Conservation (phyloP, 2,329 filamentous ascomycete species). For the Colletotrichum falcatum region DNA sequence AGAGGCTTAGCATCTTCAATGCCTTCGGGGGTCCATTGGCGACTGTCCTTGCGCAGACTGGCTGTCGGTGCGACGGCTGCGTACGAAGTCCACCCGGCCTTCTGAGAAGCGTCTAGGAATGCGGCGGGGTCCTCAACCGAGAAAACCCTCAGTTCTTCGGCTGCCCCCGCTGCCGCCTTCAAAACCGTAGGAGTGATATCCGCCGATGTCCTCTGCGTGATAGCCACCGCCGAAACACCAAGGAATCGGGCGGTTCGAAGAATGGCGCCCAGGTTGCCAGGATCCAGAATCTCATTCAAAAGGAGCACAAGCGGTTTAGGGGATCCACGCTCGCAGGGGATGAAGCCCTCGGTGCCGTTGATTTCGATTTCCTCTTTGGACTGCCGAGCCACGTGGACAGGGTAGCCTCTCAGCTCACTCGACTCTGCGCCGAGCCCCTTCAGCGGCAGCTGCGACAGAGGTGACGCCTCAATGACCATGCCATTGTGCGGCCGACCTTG, state of each 20-base stretch:
- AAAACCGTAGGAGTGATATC: slow-evolving; percentile 81
- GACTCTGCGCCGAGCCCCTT: slow-evolving; percentile 65
- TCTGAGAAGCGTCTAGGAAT: slow-evolving; percentile 77
- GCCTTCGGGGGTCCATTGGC: slow-evolving; percentile 60
- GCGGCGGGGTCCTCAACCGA: slow-evolving; percentile 72
- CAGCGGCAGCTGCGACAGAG: slow-evolving; percentile 79
- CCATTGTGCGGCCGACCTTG: slow-evolving; percentile 89
- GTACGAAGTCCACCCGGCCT: slow-evolving; percentile 85
- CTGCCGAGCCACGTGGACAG: slow-evolving; percentile 73
- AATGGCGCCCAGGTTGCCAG: slow-evolving; percentile 91
- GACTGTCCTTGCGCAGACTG: slow-evolving; percentile 49
- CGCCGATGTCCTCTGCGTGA: slow-evolving; percentile 80
- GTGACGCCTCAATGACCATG: slow-evolving; percentile 86
- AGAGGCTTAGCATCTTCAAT: slow-evolving; percentile 66
- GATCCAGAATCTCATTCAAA: slow-evolving; percentile 83
- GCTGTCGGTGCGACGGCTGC: slow-evolving; percentile 72
- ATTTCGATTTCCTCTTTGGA: slow-evolving; percentile 78
- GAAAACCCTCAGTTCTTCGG: slow-evolving; percentile 82
- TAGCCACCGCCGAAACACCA: slow-evolving; percentile 85
- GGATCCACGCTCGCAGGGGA: slow-evolving; percentile 52
- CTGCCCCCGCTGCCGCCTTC: slow-evolving; percentile 90
- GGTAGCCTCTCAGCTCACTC: slow-evolving; percentile 63
- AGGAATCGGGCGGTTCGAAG: slow-evolving; percentile 90
- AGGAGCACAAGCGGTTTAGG: slow-evolving; percentile 79
- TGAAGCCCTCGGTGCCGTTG: slow-evolving; percentile 74